phyloP scores from a whole-genome alignment of 2,329 filamentous ascomycete species.

The Epichloe sp. region DNA sequence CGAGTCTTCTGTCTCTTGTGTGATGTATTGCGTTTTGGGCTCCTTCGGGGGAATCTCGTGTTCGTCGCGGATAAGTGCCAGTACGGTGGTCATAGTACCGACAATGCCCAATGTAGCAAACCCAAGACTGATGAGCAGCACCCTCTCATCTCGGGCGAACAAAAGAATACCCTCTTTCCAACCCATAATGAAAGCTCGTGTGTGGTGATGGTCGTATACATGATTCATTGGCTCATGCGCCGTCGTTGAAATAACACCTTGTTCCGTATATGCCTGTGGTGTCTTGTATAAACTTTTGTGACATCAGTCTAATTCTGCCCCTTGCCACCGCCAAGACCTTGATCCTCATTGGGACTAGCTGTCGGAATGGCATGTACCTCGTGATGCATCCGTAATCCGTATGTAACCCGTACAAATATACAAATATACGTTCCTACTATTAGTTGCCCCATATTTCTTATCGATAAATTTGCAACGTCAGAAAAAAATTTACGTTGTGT shows the following conservation, averaged over 20 bases:
- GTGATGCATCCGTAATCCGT: too few species aligned
- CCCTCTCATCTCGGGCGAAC: conserved; percentile 35
- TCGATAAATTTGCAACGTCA: conserved; percentile 6
- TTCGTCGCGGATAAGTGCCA: conserved; percentile 47
- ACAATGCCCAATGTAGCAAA: conserved; percentile 47
- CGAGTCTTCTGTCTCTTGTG: conserved; percentile 61
- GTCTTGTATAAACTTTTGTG: background rate
- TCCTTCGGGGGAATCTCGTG: conserved; percentile 52
- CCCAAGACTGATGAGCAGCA: conserved; percentile 39
- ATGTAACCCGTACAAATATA: too few species aligned
- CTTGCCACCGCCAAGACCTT: conserved; percentile 10
- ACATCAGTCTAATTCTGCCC: conserved; percentile 8
- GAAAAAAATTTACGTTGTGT: conserved; percentile 4
- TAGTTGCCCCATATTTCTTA: conserved; percentile 3
- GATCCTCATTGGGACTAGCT: conserved; percentile 3
- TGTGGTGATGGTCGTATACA: conserved; percentile 7
- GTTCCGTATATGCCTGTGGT: background rate
- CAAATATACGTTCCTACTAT: background rate
- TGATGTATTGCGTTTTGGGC: conserved; percentile 59
- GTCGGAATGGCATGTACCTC: background rate
- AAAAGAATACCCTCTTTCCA: conserved; percentile 17
- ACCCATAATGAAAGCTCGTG: conserved; percentile 22
- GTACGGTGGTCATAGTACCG: conserved; percentile 41
- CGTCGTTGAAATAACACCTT: background rate
- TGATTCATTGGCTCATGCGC: conserved; percentile 3